Evolutionary conservation across 352 stramenopile species (phyloP).

Genomic region (Thraustotheca clavata): DNA sequence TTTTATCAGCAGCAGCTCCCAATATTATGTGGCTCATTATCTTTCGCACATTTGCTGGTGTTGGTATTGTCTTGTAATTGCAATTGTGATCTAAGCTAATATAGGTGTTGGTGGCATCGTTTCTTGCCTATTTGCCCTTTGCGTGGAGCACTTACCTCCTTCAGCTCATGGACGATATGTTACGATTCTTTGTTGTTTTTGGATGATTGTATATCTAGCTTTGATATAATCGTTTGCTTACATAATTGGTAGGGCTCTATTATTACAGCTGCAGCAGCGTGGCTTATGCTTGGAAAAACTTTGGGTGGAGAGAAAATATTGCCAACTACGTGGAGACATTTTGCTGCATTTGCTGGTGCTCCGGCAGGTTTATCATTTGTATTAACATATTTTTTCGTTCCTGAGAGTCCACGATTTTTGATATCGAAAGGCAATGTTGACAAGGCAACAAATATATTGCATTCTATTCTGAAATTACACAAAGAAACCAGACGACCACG

Average conservation of each 20-base stretch:
- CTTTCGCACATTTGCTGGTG: slow-evolving; percentile 49
- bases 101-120: slow-evolving; percentile 83
- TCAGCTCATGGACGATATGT: slow-evolving; percentile 63
- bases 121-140: slow-evolving; percentile 76
- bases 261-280: slow-evolving; percentile 66
- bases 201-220: slow-evolving; percentile 53
- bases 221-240: not conserved
- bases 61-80: slow-evolving; percentile 29
- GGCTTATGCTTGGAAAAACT: slow-evolving; percentile 77
- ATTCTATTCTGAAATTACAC: slow-evolving; percentile 53
- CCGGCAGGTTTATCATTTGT: slow-evolving; percentile 63
- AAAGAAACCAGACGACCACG: slow-evolving; percentile 39
- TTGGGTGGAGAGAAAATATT: slow-evolving; percentile 47
- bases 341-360: slow-evolving; percentile 60
- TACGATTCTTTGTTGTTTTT: slow-evolving; percentile 85
- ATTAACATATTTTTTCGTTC: slow-evolving; percentile 55
- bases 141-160: slow-evolving; percentile 75
- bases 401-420: slow-evolving; percentile 76
- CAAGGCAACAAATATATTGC: slow-evolving; percentile 41
- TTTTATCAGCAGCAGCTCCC: slow-evolving; percentile 64
- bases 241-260: slow-evolving; percentile 39
- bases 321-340: slow-evolving; percentile 71
- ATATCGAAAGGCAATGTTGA: slow-evolving; percentile 51
- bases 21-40: slow-evolving; percentile 70
- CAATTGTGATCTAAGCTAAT: slow-evolving; percentile 4